A percentile compares a stretch with the other conserved stretches of the same genome.
phyloP scores from a whole-genome alignment of 768 basidiomycete species.

The Lactarius deliciosus region DNA sequence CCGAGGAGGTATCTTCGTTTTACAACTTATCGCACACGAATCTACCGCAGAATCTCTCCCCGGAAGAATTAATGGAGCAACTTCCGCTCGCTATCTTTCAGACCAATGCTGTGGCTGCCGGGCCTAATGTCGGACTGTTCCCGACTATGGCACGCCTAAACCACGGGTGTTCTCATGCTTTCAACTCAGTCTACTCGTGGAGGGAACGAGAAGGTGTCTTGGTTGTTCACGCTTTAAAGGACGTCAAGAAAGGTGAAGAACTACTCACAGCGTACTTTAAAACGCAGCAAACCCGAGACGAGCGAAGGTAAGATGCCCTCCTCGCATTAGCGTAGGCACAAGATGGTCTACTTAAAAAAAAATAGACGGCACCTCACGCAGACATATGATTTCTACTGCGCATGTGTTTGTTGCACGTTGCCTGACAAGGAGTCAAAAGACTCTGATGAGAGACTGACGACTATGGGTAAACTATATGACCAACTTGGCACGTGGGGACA shows the following conservation, averaged over 20 bases:
- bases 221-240: conserved; percentile 59
- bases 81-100: conserved; percentile 65
- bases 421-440: conserved; percentile 45
- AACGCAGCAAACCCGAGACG: conserved; percentile 51
- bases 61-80: conserved; percentile 40
- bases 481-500: conserved; percentile 52
- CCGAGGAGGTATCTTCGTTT: conserved; percentile 43
- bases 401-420: conserved; percentile 58
- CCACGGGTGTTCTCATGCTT: conserved; percentile 65
- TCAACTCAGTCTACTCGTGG: conserved; percentile 67
- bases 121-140: conserved; percentile 57
- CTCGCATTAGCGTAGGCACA: neutral
- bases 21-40: conserved; percentile 58
- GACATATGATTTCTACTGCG: conserved; percentile 59
- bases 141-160: conserved; percentile 67
- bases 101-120: conserved; percentile 63
- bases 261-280: conserved; percentile 60
- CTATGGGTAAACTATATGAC: conserved; percentile 47
- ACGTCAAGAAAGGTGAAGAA: conserved; percentile 57
- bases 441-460: conserved; percentile 51
- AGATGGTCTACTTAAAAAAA: conserved; percentile 11
- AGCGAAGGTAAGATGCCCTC: conserved; percentile 44
- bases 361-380: conserved; percentile 48
- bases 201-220: conserved; percentile 48
- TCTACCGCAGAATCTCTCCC: conserved; percentile 44